These are phyloP conservation scores for Yamadazyma triangularis DNA, from an alignment of 1,139 yeast genomes.

Conservation along the genomic window DNA sequence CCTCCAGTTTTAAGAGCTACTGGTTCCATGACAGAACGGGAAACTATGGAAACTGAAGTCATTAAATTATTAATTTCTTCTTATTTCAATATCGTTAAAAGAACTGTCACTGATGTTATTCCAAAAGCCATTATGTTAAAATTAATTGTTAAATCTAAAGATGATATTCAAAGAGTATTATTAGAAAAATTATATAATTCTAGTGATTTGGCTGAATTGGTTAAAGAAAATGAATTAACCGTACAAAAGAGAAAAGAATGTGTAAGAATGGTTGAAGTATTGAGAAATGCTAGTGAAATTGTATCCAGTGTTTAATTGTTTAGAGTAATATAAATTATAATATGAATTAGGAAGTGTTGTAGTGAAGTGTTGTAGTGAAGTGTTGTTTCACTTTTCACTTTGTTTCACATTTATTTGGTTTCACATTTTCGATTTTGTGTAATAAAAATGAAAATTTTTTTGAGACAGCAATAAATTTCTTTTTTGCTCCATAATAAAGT, in stretches of 20 bases:
- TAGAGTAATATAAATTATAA: slow-evolving; percentile 1
- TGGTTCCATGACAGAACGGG: slow-evolving; percentile 93
- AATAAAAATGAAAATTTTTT: background rate
- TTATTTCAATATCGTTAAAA: slow-evolving; percentile 86
- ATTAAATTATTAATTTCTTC: slow-evolving; percentile 87
- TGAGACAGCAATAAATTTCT: too few species aligned
- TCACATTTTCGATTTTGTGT: background rate
- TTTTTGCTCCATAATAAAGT: too few species aligned
- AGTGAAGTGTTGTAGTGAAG: too few species aligned
- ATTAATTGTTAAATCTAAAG: slow-evolving; percentile 77
- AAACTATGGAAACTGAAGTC: slow-evolving; percentile 94
- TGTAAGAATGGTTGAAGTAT: slow-evolving; percentile 87
- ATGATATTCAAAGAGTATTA: slow-evolving; percentile 84
- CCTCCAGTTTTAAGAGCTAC: slow-evolving; percentile 94
- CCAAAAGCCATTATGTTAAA: slow-evolving; percentile 96
- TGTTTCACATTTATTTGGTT: background rate
- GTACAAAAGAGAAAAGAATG: slow-evolving; percentile 95
- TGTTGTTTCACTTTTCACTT: background rate
- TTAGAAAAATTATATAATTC: slow-evolving; percentile 82
- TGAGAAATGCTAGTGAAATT: slow-evolving; percentile 84
- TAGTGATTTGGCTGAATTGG: slow-evolving; percentile 69
- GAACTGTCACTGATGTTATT: slow-evolving; percentile 87
- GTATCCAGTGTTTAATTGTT: slow-evolving; percentile 68
- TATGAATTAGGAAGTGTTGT: too few species aligned
- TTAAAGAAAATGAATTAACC: slow-evolving; percentile 88